Evolutionary conservation across 2,329 filamentous ascomycete genomes (phyloP), one percentile per base, ranked within the genome.

Genomic region (Aspergillus pseudoterreus): DNA sequence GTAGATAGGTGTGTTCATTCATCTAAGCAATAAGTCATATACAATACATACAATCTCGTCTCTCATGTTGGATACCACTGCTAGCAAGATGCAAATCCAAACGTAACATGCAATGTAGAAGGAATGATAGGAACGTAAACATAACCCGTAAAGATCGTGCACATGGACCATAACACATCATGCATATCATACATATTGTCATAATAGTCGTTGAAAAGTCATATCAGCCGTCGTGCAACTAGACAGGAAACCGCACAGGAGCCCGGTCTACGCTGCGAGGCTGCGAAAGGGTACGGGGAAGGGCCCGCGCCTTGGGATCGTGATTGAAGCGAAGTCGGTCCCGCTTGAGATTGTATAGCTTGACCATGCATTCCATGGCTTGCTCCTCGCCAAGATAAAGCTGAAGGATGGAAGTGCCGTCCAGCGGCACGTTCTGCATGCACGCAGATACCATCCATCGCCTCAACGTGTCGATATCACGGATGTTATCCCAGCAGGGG

Each of bases 401-500:
- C 12, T 51, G 47, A 3, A 36, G 38, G 30, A 48, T 12, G n/a
- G 44, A 12, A 14, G 21, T 43, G 22, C 49, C 52, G 11, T 60
- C 57, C 38, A 60, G 49, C n/a, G 53, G 47, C 32, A 57, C 32
- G 21, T 54, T 51, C 41, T 43, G 45, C n/a, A 60, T 15, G 24
- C 41, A 49, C 2, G 51, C 45, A 10, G 57, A 57, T 5, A 60
- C 52, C 57, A 60, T 60, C 57, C 57, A 60, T 5, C 56, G 51
- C 8, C 50, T 52, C 11, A 60, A 38, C 5, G 57, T 47, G 14
- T 57, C 55, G 30, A 60, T 50, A 19, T 60, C 57, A 14, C 57
- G 53, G 5, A 53, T 54, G 21, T 60, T 60, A 42, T 56, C 49
- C 57, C 57, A 60, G 49, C 57, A 60, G 14, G 57, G 57, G 45